These are phyloP conservation scores for Verbascum thapsus DNA, from an alignment of 257 asterid genomes.

Conservation along the genomic window DNA sequence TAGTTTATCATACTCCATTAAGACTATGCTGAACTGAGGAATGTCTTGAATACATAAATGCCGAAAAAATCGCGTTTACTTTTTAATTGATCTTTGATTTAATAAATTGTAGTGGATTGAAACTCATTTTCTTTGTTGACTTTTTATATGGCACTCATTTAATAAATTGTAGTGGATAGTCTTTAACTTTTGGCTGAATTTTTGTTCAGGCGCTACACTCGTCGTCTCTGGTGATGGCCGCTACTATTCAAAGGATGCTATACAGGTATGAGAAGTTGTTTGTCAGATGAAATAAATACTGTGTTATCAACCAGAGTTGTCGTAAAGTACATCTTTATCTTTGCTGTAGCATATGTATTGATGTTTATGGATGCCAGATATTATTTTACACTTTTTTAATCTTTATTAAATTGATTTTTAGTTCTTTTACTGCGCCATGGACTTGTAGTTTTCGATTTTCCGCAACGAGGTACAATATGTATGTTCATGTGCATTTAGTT, in stretches of 20 bases:
- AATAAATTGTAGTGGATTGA: background rate
- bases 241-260: constrained; percentile 89
- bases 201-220: constrained; percentile 82
- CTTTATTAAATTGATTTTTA: constrained; percentile 13
- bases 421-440: background rate
- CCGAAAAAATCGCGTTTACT: too few relatives aligned
- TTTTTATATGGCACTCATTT: too few relatives aligned
- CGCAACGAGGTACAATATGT: too few relatives aligned
- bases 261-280: constrained; percentile 81
- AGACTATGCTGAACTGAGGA: background rate
- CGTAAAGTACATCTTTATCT: background rate
- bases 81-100: too few relatives aligned
- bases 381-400: constrained; percentile 3
- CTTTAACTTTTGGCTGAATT: constrained; percentile 28
- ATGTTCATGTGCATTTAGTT: too few relatives aligned
- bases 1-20: constrained; percentile 1
- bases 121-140: constrained; percentile 3
- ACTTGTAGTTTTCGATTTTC: background rate
- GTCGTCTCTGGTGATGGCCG: constrained; percentile 99
- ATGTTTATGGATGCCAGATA: constrained; percentile 5
- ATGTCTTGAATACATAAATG: background rate
- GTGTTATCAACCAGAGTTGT: too few relatives aligned
- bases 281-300: too few relatives aligned
- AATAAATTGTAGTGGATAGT: background rate
- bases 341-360: constrained; percentile 1